Conservation (phyloP, 352 stramenopile genomes). For the Lagenidium giganteum region DNA sequence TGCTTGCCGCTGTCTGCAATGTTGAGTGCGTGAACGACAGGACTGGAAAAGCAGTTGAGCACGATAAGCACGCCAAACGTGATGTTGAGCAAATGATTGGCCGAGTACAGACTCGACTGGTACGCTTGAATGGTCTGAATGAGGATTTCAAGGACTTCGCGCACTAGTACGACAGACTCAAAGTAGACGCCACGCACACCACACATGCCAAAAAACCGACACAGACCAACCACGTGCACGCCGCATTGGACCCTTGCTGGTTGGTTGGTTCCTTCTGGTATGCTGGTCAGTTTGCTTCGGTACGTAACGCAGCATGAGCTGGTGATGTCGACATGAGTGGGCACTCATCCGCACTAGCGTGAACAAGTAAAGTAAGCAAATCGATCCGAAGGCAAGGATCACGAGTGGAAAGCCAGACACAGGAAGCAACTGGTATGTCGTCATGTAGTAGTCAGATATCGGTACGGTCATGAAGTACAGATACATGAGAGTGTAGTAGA, state of each 20-base stretch:
- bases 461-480: slow-evolving; percentile 6
- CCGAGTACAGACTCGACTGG: slow-evolving; percentile 9
- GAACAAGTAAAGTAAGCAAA: background rate
- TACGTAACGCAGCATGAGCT: slow-evolving; percentile 1
- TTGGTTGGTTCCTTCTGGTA: too few species aligned
- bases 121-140: slow-evolving; percentile 19
- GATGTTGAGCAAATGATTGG: slow-evolving; percentile 16
- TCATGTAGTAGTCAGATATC: slow-evolving; percentile 15
- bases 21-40: background rate
- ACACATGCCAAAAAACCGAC: background rate
- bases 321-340: background rate
- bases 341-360: background rate
- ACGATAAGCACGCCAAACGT: slow-evolving; percentile 9
- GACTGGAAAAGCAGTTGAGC: slow-evolving; percentile 16
- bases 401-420: slow-evolving; percentile 5
- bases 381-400: slow-evolving; percentile 3
- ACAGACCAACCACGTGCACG: background rate
- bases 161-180: slow-evolving; percentile 13
- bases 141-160: slow-evolving; percentile 15
- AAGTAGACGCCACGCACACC: slow-evolving; percentile 16
- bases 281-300: background rate
- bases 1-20: background rate
- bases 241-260: too few species aligned
- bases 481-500: slow-evolving; percentile 10
- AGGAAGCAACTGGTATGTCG: slow-evolving; percentile 11